Evolutionary conservation across 805 yeast species (phyloP).

Genomic region (Monosporozyma unispora): DNA sequence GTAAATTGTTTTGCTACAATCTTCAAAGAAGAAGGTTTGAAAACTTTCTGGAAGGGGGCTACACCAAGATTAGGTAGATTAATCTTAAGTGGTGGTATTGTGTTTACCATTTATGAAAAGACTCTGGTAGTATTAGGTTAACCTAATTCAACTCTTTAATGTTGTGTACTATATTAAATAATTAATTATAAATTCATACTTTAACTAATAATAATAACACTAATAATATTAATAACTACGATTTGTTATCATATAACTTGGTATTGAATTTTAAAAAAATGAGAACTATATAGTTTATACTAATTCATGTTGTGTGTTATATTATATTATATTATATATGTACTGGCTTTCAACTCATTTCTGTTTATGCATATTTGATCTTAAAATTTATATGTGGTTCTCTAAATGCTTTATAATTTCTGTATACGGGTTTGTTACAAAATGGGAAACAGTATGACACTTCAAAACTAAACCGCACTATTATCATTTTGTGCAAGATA

Average conservation of each 20-base stretch:
- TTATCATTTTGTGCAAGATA: conserved; percentile 17
- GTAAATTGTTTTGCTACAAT: conserved; percentile 72
- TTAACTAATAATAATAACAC: neutral
- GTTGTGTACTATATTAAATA: neutral
- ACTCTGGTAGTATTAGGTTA: conserved; percentile 43
- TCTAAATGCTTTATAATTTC: no score
- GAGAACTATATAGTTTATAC: neutral
- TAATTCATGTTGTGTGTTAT: neutral
- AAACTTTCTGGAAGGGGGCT: conserved; percentile 96
- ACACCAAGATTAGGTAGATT: conserved; percentile 93
- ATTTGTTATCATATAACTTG: neutral
- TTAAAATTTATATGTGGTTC: no score
- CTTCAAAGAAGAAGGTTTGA: conserved; percentile 78
- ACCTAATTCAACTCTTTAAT: neutral
- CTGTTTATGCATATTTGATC: neutral
- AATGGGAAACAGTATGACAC: no score
- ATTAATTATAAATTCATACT: neutral
- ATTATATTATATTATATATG: neutral
- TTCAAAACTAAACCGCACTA: neutral
- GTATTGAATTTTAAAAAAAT: neutral
- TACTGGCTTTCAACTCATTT: neutral
- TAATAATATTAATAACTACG: neutral
- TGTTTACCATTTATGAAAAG: conserved; percentile 91
- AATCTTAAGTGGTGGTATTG: conserved; percentile 92
- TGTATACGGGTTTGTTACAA: no score